Evolutionary conservation across 352 stramenopile species (phyloP).

Genomic region (Phytopythium kandeliae): DNA sequence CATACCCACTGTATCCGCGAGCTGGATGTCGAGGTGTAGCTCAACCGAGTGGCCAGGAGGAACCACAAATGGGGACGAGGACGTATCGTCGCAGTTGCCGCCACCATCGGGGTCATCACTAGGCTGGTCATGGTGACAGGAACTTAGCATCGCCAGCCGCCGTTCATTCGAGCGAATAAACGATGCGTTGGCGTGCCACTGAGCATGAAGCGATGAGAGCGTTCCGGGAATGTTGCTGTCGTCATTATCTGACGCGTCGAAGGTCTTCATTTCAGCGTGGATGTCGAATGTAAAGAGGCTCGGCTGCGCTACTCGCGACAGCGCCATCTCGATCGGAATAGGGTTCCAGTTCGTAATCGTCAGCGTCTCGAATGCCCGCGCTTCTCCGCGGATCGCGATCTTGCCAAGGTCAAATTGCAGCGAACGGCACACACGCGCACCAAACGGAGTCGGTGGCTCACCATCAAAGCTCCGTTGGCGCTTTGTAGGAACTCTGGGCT

Average conservation of each 20-base stretch:
- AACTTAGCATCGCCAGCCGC: background rate
- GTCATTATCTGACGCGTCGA: background rate
- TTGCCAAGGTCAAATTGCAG: constrained; percentile 38
- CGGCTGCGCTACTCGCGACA: constrained; percentile 12
- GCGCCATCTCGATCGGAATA: constrained; percentile 19
- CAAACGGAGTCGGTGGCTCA: background rate
- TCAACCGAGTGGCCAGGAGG: constrained; percentile 18
- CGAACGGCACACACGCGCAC: constrained; percentile 22
- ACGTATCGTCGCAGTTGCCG: constrained; percentile 2
- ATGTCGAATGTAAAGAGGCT: constrained; percentile 20
- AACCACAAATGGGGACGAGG: constrained; percentile 12
- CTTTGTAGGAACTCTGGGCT: background rate
- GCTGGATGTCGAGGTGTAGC: constrained; percentile 21
- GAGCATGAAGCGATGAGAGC: constrained; percentile 5
- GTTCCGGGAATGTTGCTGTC: background rate
- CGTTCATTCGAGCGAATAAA: constrained; percentile 5
- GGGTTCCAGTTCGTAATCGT: constrained; percentile 46
- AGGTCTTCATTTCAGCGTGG: constrained; percentile 7
- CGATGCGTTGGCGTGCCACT: constrained; percentile 2
- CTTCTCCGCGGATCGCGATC: constrained; percentile 18
- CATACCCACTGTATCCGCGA: constrained; percentile 13
- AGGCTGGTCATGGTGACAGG: too few species aligned
- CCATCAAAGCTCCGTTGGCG: too few species aligned
- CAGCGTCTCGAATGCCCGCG: constrained; percentile 21
- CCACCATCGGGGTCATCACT: background rate